phyloP scores from a whole-genome alignment of 768 basidiomycete genomes.

The Lyophyllum shimeji region DNA sequence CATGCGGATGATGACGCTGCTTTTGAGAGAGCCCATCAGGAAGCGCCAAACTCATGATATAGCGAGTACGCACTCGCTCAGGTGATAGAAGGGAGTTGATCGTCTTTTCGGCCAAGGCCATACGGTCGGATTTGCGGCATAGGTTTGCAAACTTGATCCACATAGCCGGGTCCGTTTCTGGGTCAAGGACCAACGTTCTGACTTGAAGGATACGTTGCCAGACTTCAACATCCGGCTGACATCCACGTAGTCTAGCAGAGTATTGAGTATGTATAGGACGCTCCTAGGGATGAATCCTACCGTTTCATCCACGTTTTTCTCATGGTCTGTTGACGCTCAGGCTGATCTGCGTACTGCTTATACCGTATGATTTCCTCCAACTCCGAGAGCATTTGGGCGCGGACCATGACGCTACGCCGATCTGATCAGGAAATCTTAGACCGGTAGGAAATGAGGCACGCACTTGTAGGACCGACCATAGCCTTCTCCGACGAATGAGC shows the following conservation, averaged over 20 bases:
- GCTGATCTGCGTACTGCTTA: conserved; percentile 92
- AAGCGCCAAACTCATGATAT: neutral
- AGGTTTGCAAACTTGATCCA: conserved; percentile 99
- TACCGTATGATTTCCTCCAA: conserved; percentile 96
- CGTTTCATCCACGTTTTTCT: conserved; percentile 97
- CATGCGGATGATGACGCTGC: conserved; percentile 48
- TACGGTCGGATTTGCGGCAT: conserved; percentile 92
- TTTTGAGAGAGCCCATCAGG: conserved; percentile 23
- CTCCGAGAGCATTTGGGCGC: conserved; percentile 98
- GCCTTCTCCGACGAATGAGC: conserved; percentile 89
- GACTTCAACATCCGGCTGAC: conserved; percentile 97
- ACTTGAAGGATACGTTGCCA: conserved; percentile 99
- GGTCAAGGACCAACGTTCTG: conserved; percentile 87
- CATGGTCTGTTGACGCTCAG: conserved; percentile 88
- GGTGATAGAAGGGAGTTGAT: conserved; percentile 88
- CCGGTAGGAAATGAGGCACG: conserved; percentile 22
- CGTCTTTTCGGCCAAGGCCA: conserved; percentile 95
- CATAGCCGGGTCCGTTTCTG: conserved; percentile 93
- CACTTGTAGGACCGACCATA: conserved; percentile 98
- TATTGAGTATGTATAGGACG: neutral
- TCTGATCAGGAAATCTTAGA: neutral
- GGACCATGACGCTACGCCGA: conserved; percentile 78
- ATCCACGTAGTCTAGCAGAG: conserved; percentile 80
- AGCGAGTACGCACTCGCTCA: conserved; percentile 47
- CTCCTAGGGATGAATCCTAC: conserved; percentile 35